Base-by-base conservation (phyloP, 345 rosid species). In the Punica granatum region DNA sequence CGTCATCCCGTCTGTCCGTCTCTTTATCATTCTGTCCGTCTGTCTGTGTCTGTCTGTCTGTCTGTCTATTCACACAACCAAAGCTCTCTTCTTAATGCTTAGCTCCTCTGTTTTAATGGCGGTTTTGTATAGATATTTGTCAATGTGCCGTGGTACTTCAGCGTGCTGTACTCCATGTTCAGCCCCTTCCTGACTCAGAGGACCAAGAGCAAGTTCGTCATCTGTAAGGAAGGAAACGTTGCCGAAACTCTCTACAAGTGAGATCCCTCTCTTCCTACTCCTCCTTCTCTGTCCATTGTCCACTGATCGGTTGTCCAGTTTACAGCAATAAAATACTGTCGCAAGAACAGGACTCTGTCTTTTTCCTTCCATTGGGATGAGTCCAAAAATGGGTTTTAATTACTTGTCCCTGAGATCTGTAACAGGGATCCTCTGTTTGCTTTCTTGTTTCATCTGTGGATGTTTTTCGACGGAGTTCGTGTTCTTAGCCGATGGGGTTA, bases 81-180 rank as follows among this genome's bases (percentile, higher is more conserved):
- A n/a, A n/a, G n/a, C n/a, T n/a, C n/a, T n/a, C n/a, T n/a, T n/a
- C n/a, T n/a, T n/a, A n/a, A n/a, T n/a, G n/a, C n/a, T 59, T 12
- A 43, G 31, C 3, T 11, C 41, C 16, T 54, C 28, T 58, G 2
- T 31, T 48, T 34, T 68, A 14, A 15, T 25, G 64, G 48, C 23
- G 69, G 48, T 73, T 32, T n/a, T n/a, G n/a, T n/a, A n/a, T 69
- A 94, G 99, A 91, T 94, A 68, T 94, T 94, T 78, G 74, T 94
- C 85, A 94, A 94, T 64, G 99, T 94, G 35, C 99, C 99, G 3
- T 94, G 99, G 99, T 91, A 89, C 92, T 94, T 94, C 70, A 89
- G 92, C 72, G 62, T 83, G 53, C 64, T 94, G 75, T 94, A 85
- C 67, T 89, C 98, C 18, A 78, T 94, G 96, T 83, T 91, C 71